phyloP scores from a whole-genome alignment of 164 flowering plant genomes.

The Piper betle region DNA sequence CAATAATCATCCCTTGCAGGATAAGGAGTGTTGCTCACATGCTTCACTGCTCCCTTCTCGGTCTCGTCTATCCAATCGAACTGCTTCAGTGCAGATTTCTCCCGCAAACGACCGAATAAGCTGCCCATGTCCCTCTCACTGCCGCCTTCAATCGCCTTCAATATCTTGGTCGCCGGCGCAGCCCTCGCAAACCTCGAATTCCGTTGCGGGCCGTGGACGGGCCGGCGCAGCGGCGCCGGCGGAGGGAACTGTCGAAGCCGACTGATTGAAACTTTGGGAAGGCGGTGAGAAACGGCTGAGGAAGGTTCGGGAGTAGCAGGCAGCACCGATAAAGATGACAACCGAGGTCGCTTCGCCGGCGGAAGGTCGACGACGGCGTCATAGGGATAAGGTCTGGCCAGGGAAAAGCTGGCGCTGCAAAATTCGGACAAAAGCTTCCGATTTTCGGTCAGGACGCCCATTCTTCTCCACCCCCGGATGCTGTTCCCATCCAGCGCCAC shows the following conservation, averaged over 20 bases:
- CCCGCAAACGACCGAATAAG: background rate
- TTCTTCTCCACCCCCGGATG: constrained; percentile 3
- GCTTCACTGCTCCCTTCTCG: background rate
- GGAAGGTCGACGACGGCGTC: constrained; percentile 8
- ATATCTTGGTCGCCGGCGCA: constrained; percentile 6
- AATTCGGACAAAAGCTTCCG: constrained; percentile 38
- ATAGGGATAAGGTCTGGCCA: constrained; percentile 1
- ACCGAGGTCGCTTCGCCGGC: constrained; percentile 21
- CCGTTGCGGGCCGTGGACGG: constrained; percentile 60
- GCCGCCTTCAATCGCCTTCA: background rate
- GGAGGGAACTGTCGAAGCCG: constrained; percentile 15
- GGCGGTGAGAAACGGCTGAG: background rate
- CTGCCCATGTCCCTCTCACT: background rate
- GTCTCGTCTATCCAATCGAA: background rate
- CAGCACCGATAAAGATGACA: constrained; percentile 5
- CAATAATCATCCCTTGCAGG: background rate
- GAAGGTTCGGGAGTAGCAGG: background rate
- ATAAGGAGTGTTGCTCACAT: no score
- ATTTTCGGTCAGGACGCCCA: constrained; percentile 44
- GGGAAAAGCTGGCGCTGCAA: constrained; percentile 10
- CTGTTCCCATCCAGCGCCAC: background rate
- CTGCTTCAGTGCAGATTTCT: background rate
- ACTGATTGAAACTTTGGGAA: constrained; percentile 13
- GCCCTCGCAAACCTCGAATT: constrained; percentile 15
- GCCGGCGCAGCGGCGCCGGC: constrained; percentile 14